Conservation (phyloP, 371 early-diverging fungal genomes). For the Mortierella polycephala region DNA sequence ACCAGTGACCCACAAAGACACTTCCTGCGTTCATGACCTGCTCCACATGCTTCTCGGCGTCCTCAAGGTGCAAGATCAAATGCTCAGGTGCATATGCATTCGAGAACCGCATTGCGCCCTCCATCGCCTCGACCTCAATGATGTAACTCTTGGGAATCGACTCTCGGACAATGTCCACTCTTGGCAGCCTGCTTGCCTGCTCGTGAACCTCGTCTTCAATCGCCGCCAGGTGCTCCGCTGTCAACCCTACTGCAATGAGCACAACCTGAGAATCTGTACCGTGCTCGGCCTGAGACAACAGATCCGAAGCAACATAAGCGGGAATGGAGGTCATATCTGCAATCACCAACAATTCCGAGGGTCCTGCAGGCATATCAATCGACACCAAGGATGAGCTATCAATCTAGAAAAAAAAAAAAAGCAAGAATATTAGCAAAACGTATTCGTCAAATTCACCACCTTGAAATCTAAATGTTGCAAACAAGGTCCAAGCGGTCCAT, state of each 20-base stretch:
- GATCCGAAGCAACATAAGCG: slow-evolving; percentile 93
- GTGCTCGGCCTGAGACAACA: slow-evolving; percentile 97
- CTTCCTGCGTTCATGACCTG: slow-evolving; percentile 91
- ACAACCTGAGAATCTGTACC: slow-evolving; percentile 97
- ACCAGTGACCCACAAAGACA: slow-evolving; percentile 96
- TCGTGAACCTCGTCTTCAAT: slow-evolving; percentile 82
- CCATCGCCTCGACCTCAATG: slow-evolving; percentile 72
- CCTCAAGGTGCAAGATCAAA: slow-evolving; percentile 90
- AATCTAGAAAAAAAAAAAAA: slow-evolving; percentile 59
- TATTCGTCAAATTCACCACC: neutral
- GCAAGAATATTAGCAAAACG: neutral
- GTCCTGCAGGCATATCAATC: slow-evolving; percentile 99
- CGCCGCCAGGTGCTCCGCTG: slow-evolving; percentile 68
- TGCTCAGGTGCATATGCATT: slow-evolving; percentile 98
- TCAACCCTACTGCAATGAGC: slow-evolving; percentile 85
- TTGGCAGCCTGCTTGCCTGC: slow-evolving; percentile 89
- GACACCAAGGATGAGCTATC: slow-evolving; percentile 92
- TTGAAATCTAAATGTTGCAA: too few species aligned
- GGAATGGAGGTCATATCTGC: slow-evolving; percentile 89
- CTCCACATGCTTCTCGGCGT: slow-evolving; percentile 73
- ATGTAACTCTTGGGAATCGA: slow-evolving; percentile 88
- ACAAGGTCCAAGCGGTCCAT: too few species aligned
- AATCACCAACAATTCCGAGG: slow-evolving; percentile 96
- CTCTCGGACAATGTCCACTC: slow-evolving; percentile 89
- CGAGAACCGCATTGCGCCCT: slow-evolving; percentile 88